Conservation (phyloP, 306 rosid genomes). For the Inga oerstediana region DNA sequence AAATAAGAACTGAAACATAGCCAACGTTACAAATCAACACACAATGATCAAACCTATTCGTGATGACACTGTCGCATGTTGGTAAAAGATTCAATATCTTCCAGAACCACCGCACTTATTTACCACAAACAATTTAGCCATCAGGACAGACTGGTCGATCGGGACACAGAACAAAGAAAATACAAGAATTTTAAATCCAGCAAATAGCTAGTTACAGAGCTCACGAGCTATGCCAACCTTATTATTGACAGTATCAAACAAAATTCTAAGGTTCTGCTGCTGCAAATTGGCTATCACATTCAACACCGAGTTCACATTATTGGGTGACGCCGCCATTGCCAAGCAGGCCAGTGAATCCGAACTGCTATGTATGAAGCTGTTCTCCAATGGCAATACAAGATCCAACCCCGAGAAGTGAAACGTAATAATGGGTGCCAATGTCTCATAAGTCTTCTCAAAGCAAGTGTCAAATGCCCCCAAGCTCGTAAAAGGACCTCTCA, state of each 20-base stretch:
- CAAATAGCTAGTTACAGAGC: conserved; percentile 58
- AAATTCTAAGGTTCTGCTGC: conserved; percentile 80
- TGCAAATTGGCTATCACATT: conserved; percentile 67
- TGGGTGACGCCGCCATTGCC: conserved; percentile 23
- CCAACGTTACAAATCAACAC: not conserved
- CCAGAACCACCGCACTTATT: not conserved
- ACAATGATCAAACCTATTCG: not conserved
- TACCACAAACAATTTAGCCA: not conserved
- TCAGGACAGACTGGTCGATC: not conserved
- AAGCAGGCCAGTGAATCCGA: conserved; percentile 63
- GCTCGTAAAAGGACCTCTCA: not conserved
- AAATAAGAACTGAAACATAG: not conserved
- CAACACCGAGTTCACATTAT: not conserved
- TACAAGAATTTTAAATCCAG: not conserved
- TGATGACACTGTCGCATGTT: not conserved
- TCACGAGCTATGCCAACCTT: conserved; percentile 87
- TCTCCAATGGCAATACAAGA: conserved; percentile 40
- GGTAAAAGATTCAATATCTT: not conserved
- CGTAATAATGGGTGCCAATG: not conserved
- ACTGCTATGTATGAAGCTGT: conserved; percentile 82
- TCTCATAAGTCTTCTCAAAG: not conserved
- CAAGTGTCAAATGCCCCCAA: not conserved
- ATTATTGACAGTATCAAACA: conserved; percentile 78
- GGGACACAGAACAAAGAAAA: not conserved
- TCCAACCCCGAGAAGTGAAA: not conserved